Conservation (phyloP, 495 filamentous ascomycete species). For the Hypoxylon fragiforme region DNA sequence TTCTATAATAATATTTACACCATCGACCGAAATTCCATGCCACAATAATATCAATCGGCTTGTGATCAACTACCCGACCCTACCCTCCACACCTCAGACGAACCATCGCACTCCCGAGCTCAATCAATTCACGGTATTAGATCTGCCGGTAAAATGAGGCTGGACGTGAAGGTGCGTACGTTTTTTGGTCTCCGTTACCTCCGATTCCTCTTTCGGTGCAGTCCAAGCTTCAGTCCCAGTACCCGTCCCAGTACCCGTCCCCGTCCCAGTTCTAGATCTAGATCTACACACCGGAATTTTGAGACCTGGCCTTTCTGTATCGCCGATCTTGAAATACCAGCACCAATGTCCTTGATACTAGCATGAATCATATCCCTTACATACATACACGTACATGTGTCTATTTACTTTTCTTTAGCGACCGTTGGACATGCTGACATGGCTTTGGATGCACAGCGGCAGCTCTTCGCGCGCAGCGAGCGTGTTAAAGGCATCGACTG, state of each 20-base stretch:
- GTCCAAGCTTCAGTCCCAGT: not conserved
- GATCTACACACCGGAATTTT: not conserved
- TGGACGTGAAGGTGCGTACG: conserved; percentile 83
- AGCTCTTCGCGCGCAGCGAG: conserved; percentile 82
- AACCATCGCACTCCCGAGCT: conserved; percentile 20
- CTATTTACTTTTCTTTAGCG: too few relatives aligned
- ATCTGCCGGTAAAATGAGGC: conserved; percentile 68
- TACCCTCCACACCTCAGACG: conserved; percentile 16
- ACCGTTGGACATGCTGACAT: conserved; percentile 34
- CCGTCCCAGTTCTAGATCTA: not conserved
- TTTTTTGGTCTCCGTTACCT: conserved; percentile 17
- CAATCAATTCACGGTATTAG: conserved; percentile 14
- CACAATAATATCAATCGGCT: conserved; percentile 25
- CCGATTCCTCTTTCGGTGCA: conserved; percentile 24
- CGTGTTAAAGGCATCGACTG: conserved; percentile 98
- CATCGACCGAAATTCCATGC: too few relatives aligned
- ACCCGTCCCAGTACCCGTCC: too few relatives aligned
- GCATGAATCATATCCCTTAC: not conserved
- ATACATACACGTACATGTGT: too few relatives aligned
- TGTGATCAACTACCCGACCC: conserved; percentile 16
- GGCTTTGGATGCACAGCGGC: conserved; percentile 61
- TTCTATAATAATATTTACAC: too few relatives aligned
- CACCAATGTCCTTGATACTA: not conserved
- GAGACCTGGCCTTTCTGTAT: conserved; percentile 19
- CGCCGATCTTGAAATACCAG: too few relatives aligned